Conservation (phyloP, 805 yeast genomes). For the Lachancea lanzarotensis region DNA sequence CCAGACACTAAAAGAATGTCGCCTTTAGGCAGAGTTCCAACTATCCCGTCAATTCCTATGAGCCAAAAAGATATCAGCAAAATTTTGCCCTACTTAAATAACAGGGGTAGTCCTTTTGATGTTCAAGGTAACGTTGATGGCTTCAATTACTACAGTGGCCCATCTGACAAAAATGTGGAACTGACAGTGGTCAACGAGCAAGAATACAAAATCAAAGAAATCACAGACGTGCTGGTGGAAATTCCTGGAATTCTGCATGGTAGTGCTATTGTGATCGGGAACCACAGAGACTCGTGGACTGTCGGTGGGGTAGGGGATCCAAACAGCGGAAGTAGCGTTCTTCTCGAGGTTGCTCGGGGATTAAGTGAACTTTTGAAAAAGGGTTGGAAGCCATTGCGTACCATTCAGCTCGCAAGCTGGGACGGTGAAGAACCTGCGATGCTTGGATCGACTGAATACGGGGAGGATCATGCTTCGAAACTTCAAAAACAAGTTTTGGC, state of each 20-base stretch:
- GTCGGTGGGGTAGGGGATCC: slow-evolving; percentile 48
- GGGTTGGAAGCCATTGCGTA: slow-evolving; percentile 69
- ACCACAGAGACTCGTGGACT: slow-evolving; percentile 47
- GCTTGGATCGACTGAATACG: slow-evolving; percentile 74
- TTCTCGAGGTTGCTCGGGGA: slow-evolving; percentile 49
- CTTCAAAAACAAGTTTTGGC: slow-evolving; percentile 51
- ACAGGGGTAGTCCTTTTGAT: slow-evolving; percentile 33
- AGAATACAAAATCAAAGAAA: slow-evolving; percentile 37
- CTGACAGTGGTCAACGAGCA: slow-evolving; percentile 40
- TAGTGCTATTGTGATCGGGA: slow-evolving; percentile 50
- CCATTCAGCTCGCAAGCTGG: slow-evolving; percentile 69
- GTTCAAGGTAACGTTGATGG: slow-evolving; percentile 39
- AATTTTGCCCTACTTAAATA: slow-evolving; percentile 35
- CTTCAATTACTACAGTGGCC: slow-evolving; percentile 43
- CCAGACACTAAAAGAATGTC: slow-evolving; percentile 34
- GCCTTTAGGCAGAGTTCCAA: slow-evolving; percentile 41
- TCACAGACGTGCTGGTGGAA: slow-evolving; percentile 44
- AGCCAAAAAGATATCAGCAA: slow-evolving; percentile 40
- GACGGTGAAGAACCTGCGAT: slow-evolving; percentile 74
- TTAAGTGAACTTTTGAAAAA: slow-evolving; percentile 37
- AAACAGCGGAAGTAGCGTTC: slow-evolving; percentile 42
- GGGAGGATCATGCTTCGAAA: slow-evolving; percentile 47
- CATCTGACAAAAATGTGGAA: slow-evolving; percentile 29
- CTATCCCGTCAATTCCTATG: slow-evolving; percentile 49
- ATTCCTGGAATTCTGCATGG: slow-evolving; percentile 50